Evolutionary conservation across 192 early-diverging fungal species (phyloP).

Genomic region (Coemansia sp.): DNA sequence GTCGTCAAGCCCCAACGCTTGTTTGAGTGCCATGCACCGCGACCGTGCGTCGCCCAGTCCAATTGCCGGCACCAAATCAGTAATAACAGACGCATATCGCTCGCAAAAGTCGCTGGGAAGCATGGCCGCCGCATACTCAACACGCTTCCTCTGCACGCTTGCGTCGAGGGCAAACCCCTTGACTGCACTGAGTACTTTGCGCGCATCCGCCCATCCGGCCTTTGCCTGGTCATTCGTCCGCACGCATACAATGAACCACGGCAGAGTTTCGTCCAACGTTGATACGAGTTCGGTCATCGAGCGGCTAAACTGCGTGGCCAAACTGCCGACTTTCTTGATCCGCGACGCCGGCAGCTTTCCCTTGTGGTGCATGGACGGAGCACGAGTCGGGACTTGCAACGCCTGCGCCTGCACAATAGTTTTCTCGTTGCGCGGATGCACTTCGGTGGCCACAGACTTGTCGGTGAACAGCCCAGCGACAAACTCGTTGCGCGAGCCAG

Average conservation of each 20-base stretch:
- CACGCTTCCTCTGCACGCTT: conserved; percentile 60
- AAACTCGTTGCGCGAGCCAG: conserved; percentile 75
- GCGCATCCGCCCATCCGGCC: conserved; percentile 63
- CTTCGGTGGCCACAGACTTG: conserved; percentile 71
- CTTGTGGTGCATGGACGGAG: conserved; percentile 56
- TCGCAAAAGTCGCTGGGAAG: conserved; percentile 77
- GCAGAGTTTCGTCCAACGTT: conserved; percentile 76
- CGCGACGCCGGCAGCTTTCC: conserved; percentile 59
- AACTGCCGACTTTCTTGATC: conserved; percentile 56
- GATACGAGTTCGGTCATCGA: conserved; percentile 73
- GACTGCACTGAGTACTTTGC: conserved; percentile 61
- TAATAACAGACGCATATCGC: conserved; percentile 62
- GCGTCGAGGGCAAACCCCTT: conserved; percentile 63
- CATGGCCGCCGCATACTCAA: conserved; percentile 69
- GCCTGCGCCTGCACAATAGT: conserved; percentile 78
- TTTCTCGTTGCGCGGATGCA: conserved; percentile 70
- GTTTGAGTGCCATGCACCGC: conserved; percentile 27
- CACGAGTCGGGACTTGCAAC: conserved; percentile 72
- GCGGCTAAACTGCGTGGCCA: conserved; percentile 59
- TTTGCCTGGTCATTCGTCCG: conserved; percentile 72
- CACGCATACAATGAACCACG: conserved; percentile 84
- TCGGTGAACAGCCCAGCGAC: conserved; percentile 71
- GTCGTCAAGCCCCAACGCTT: conserved; percentile 26
- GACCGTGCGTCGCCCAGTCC: conserved; percentile 15
- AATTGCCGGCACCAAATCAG: conserved; percentile 18